These are phyloP conservation scores for Chloranthus sessilifolius DNA, from an alignment of 164 flowering plant species.

Conservation along the genomic window DNA sequence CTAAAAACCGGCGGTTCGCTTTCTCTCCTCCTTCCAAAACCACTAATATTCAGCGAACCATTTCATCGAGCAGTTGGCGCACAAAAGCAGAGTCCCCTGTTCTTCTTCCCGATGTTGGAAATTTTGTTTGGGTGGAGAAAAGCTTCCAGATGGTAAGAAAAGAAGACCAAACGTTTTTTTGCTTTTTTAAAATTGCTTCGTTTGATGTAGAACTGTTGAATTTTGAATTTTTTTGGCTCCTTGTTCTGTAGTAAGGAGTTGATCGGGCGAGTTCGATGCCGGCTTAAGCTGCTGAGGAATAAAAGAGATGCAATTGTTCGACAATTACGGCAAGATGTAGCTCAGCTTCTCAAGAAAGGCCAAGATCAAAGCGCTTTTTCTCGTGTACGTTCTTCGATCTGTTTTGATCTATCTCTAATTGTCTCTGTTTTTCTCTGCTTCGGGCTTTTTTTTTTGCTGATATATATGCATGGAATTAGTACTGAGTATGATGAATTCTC, in stretches of 20 bases:
- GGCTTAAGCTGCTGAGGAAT: slow-evolving; percentile 63
- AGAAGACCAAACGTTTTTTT: neutral
- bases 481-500: too few relatives aligned
- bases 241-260: slow-evolving; percentile 52
- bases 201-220: neutral
- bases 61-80: too few relatives aligned
- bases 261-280: slow-evolving; percentile 51
- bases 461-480: too few relatives aligned
- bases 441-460: too few relatives aligned
- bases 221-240: neutral
- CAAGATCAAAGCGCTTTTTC: slow-evolving; percentile 39
- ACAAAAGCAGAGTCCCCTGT: too few relatives aligned
- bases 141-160: slow-evolving; percentile 68
- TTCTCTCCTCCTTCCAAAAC: too few relatives aligned
- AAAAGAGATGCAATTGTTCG: slow-evolving; percentile 49
- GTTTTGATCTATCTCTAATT: too few relatives aligned
- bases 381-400: slow-evolving; percentile 30
- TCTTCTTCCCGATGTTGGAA: slow-evolving; percentile 48
- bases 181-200: neutral
- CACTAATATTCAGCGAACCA: too few relatives aligned
- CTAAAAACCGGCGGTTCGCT: too few relatives aligned
- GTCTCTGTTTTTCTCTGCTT: too few relatives aligned
- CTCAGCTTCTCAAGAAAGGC: slow-evolving; percentile 54
- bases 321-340: slow-evolving; percentile 48
- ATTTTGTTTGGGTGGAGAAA: slow-evolving; percentile 72